These are phyloP conservation scores for Alternaria incomplexa DNA, from an alignment of 2,329 filamentous ascomycete genomes.

Conservation along the genomic window DNA sequence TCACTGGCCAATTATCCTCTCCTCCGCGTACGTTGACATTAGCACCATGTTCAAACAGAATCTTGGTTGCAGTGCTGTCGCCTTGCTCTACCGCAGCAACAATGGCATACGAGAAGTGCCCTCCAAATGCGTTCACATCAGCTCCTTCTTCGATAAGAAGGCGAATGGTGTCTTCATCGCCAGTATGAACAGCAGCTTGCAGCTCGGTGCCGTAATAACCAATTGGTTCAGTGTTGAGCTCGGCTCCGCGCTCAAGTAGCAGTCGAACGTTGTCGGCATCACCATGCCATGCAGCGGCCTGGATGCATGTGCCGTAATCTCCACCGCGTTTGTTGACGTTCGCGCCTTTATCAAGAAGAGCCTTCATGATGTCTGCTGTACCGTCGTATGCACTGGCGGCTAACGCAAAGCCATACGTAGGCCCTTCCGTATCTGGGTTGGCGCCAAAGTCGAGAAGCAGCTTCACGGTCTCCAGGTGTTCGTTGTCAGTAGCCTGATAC, in stretches of 20 bases:
- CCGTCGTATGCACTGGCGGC: slow-evolving; percentile 29
- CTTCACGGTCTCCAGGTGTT: slow-evolving; percentile 25
- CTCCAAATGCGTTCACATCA: slow-evolving; percentile 25
- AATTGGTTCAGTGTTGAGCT: slow-evolving; percentile 25
- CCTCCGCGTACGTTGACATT: slow-evolving; percentile 30
- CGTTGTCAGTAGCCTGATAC: slow-evolving; percentile 26
- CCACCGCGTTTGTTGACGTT: slow-evolving; percentile 30
- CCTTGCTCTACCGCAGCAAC: slow-evolving; percentile 23
- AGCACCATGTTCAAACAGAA: slow-evolving; percentile 26
- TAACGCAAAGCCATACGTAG: slow-evolving; percentile 28
- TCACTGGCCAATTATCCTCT: slow-evolving; percentile 24
- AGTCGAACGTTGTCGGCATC: slow-evolving; percentile 27
- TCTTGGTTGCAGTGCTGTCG: slow-evolving; percentile 11
- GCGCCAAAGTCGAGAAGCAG: slow-evolving; percentile 28
- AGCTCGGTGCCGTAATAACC: slow-evolving; percentile 28
- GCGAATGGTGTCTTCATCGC: slow-evolving; percentile 20
- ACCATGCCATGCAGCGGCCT: slow-evolving; percentile 22
- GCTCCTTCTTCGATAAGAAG: slow-evolving; percentile 26
- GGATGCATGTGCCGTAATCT: slow-evolving; percentile 28
- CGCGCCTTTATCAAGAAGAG: slow-evolving; percentile 23
- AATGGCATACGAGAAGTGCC: slow-evolving; percentile 23
- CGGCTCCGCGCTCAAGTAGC: slow-evolving; percentile 27
- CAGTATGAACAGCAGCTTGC: slow-evolving; percentile 26
- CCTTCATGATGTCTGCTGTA: slow-evolving; percentile 23
- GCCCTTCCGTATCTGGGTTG: slow-evolving; percentile 26